phyloP scores from a whole-genome alignment of 306 rosid species.

The Quercus wislizeni region DNA sequence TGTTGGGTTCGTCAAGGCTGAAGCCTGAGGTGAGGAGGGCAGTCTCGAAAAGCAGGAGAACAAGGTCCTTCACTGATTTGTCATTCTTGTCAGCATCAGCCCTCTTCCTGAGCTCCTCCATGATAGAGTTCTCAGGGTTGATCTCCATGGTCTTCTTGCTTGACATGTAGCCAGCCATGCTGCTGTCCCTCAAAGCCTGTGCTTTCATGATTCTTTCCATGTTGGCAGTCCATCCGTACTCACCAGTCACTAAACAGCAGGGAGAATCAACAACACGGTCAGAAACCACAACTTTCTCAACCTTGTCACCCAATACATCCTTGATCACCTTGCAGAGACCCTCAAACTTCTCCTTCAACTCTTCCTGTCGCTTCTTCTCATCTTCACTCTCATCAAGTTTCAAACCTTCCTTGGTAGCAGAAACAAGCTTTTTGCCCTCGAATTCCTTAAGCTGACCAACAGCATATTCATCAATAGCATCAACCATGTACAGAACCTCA shows the following conservation, averaged over 20 bases:
- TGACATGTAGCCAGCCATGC: constrained; percentile 95
- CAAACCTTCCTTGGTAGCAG: constrained; percentile 92
- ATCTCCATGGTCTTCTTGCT: constrained; percentile 98
- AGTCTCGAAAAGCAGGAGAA: constrained; percentile 84
- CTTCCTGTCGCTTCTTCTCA: constrained; percentile 64
- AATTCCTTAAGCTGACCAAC: constrained; percentile 93
- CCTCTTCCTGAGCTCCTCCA: constrained; percentile 92
- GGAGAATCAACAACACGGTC: constrained; percentile 94
- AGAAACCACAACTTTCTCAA: constrained; percentile 86
- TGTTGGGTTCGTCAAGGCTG: constrained; percentile 97
- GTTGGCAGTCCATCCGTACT: constrained; percentile 95
- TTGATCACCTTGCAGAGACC: constrained; percentile 86
- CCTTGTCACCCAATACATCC: constrained; percentile 90
- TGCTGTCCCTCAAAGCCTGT: constrained; percentile 85
- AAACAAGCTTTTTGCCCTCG: constrained; percentile 84
- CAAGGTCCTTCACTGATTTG: constrained; percentile 93
- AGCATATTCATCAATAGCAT: constrained; percentile 91
- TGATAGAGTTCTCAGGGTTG: constrained; percentile 87
- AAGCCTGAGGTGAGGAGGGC: constrained; percentile 88
- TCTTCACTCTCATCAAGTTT: constrained; percentile 86
- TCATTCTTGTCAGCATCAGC: constrained; percentile 87
- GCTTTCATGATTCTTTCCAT: constrained; percentile 99
- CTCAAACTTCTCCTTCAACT: constrained; percentile 67
- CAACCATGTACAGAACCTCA: constrained; percentile 89
- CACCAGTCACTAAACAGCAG: constrained; percentile 93